A percentile compares a stretch with the other conserved stretches of the same genome.
phyloP scores from a whole-genome alignment of 2,329 filamentous ascomycete genomes.

The Tolypocladium album region DNA sequence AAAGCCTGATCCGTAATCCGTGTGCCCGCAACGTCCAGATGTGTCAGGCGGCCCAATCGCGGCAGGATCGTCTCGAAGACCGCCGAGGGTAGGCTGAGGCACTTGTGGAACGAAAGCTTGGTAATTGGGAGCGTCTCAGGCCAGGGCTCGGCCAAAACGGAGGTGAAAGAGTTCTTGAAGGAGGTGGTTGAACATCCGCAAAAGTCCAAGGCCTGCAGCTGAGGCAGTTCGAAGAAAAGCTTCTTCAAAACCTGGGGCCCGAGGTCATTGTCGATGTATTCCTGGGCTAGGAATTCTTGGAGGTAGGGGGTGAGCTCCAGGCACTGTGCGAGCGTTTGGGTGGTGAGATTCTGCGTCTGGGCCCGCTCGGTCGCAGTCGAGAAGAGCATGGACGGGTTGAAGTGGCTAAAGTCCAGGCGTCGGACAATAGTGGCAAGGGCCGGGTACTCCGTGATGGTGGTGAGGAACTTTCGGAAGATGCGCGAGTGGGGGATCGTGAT shows the following conservation, averaged over 20 bases:
- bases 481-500: conserved; percentile 75
- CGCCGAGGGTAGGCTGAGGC: conserved; percentile 54
- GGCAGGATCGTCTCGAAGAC: conserved; percentile 62
- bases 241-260: conserved; percentile 57
- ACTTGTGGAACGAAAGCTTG: conserved; percentile 69
- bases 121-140: conserved; percentile 48
- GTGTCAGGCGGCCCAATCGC: conserved; percentile 58
- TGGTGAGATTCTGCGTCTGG: conserved; percentile 65
- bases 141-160: conserved; percentile 40
- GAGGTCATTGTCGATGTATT: conserved; percentile 70
- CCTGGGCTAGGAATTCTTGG: conserved; percentile 69
- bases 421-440: conserved; percentile 65
- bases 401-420: conserved; percentile 75
- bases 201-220: conserved; percentile 61
- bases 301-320: conserved; percentile 62
- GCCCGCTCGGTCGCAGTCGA: conserved; percentile 63
- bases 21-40: conserved; percentile 71
- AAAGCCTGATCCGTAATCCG: conserved; percentile 64
- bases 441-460: conserved; percentile 55
- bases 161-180: conserved; percentile 57
- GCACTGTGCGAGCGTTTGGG: conserved; percentile 61
- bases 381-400: conserved; percentile 70
- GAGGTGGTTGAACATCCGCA: conserved; percentile 60
- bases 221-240: conserved; percentile 55
- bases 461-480: conserved; percentile 73